phyloP scores from a whole-genome alignment of 2,329 filamentous ascomycete genomes.

The Neofusicoccum ribis region DNA sequence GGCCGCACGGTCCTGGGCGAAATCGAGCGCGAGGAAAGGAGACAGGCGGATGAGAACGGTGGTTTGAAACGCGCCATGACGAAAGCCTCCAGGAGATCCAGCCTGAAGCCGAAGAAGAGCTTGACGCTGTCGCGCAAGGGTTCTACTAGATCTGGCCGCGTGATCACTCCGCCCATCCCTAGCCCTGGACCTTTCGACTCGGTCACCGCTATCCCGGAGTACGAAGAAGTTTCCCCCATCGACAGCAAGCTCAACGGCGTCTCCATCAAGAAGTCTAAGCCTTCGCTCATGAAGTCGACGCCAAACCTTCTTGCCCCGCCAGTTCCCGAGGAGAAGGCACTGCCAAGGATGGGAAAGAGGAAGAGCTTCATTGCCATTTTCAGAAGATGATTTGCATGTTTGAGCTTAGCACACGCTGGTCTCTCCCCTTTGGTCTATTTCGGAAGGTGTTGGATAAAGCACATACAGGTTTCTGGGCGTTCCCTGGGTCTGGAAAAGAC shows the following conservation, averaged over 20 bases:
- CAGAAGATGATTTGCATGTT: conserved; percentile 28
- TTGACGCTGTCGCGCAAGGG: conserved; percentile 35
- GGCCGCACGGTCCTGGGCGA: conserved; percentile 70
- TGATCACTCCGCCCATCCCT: conserved; percentile 33
- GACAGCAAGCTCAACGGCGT: conserved; percentile 27
- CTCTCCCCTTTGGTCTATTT: not conserved
- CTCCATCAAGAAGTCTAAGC: conserved; percentile 22
- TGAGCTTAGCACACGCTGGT: not conserved
- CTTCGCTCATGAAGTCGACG: conserved; percentile 15
- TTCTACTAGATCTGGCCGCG: conserved; percentile 32
- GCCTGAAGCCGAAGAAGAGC: conserved; percentile 37
- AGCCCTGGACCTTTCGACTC: conserved; percentile 38
- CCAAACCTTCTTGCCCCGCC: conserved; percentile 30
- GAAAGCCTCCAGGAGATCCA: conserved; percentile 36
- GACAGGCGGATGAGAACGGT: conserved; percentile 43
- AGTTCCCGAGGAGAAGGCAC: conserved; percentile 32
- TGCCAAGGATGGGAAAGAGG: conserved; percentile 45
- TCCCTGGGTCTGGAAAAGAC: not conserved
- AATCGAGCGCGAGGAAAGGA: conserved; percentile 59
- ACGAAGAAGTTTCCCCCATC: conserved; percentile 22
- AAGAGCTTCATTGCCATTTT: conserved; percentile 51
- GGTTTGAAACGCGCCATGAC: conserved; percentile 44
- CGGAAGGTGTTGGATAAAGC: not conserved
- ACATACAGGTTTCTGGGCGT: not conserved
- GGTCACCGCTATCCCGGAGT: conserved; percentile 29